phyloP scores from a whole-genome alignment of 75 land plant species.

The Chamaecyparis obtusa region DNA sequence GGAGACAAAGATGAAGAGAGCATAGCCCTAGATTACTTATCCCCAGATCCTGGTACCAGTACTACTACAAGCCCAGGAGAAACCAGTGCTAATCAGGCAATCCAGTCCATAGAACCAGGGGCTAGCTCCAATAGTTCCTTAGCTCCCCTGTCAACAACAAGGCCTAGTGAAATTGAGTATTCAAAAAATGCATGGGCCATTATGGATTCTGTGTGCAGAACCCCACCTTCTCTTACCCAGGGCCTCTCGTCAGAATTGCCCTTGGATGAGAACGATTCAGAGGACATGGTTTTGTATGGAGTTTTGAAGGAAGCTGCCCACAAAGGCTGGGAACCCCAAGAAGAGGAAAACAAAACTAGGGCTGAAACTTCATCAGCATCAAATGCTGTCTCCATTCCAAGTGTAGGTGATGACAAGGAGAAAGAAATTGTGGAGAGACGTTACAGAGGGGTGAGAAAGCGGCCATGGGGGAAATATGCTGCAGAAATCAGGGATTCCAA shows the following conservation, averaged over 20 bases:
- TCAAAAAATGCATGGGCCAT: not conserved
- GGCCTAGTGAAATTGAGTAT: not conserved
- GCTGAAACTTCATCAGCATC: not conserved
- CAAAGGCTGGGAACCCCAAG: slow-evolving; percentile 16
- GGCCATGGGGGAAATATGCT: slow-evolving; percentile 49
- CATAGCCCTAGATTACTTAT: not conserved
- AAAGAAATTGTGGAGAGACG: slow-evolving; percentile 6
- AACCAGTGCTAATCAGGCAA: not conserved
- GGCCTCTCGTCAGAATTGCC: slow-evolving; percentile 6
- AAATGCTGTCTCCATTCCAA: not conserved
- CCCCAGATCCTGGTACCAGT: not conserved
- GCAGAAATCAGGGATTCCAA: slow-evolving; percentile 44
- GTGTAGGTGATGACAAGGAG: not conserved
- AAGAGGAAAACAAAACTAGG: not conserved
- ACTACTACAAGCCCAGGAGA: not conserved
- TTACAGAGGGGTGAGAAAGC: slow-evolving; percentile 40
- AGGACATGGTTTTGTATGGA: slow-evolving; percentile 31
- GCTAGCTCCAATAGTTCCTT: not conserved
- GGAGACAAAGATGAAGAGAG: not conserved
- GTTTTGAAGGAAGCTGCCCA: slow-evolving; percentile 18
- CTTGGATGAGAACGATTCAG: slow-evolving; percentile 34
- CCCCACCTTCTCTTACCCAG: not conserved
- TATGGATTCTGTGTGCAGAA: not conserved
- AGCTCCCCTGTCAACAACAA: not conserved
- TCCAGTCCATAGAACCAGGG: not conserved